Base-by-base conservation (phyloP, 2,329 filamentous ascomycete genomes). In the Claviceps humidiphila region DNA sequence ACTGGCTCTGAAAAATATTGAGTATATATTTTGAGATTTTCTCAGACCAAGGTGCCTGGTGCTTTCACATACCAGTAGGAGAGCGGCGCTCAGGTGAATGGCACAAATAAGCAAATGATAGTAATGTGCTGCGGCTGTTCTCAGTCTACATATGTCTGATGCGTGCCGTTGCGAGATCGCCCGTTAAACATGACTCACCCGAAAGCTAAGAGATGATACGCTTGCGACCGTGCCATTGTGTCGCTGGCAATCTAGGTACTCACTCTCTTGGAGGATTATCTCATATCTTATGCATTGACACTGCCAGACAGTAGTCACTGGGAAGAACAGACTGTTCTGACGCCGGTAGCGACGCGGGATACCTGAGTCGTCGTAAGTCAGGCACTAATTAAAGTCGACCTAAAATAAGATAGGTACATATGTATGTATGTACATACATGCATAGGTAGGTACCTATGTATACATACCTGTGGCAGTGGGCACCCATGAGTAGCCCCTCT, bases 31-130 rank as follows among this genome's bases (percentile, higher is more conserved):
- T 16, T 11, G 22, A 20, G 30, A 22, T 2, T 14, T 13, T 11
- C 26, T 30, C 26, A 9, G 26, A 30, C 7, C 26, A 30, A 30
- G 4, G 4, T 11, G 20, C 6, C 11, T 45, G 13, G 7, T 17
- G 13, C 8, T 22, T 20, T 45, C 16, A 56, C 63, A 52, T 61
- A 76, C 76, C 72, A 55, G 73, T 70, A 51, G 78, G 63, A 20
- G 71, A 73, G 57, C 77, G 74, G 41, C 68, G 68, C 53, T 76
- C 70, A 13, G 76, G 60, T 6, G 68, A 72, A 55, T 69, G 65
- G 2, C 68, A 70, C 14, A 77, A 66, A 64, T 74, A 77, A 44
- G 72, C 59, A 60, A 77, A 75, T 2, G 74, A 76, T 46, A 66
- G 58, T 14, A 74, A 59, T 55, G 72, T 70, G 59, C 75, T 78